phyloP scores from a whole-genome alignment of 202 grass and related monocot species.

The Cymbopogon flexuosus region DNA sequence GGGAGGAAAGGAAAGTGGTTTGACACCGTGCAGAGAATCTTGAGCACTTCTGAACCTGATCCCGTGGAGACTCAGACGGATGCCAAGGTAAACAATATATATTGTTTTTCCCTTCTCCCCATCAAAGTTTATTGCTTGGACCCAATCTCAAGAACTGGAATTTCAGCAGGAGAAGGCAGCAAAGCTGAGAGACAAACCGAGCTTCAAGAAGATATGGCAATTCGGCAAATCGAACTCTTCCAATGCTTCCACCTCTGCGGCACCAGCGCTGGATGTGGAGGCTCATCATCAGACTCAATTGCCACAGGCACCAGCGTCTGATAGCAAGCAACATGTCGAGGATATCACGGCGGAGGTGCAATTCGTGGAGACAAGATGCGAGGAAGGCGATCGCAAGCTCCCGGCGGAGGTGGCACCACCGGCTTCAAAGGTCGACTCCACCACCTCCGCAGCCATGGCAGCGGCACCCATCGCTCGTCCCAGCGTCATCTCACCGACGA shows the following conservation, averaged over 20 bases:
- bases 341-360: not conserved
- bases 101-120: not conserved
- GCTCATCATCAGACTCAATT: not conserved
- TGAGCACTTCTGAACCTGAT: conserved; percentile 38
- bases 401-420: conserved; percentile 3
- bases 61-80: conserved; percentile 34
- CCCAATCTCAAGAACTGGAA: not conserved
- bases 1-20: conserved; percentile 72
- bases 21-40: conserved; percentile 50
- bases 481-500: not conserved
- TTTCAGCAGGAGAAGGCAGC: not conserved
- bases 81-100: conserved; percentile 35
- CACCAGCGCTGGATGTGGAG: not conserved
- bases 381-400: not conserved
- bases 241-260: not conserved
- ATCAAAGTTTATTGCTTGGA: not conserved
- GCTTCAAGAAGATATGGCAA: conserved; percentile 64
- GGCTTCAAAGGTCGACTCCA: conserved; percentile 10
- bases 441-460: conserved; percentile 26
- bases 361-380: not conserved
- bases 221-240: conserved; percentile 40
- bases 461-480: not conserved
- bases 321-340: not conserved
- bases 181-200: not conserved
- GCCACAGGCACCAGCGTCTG: not conserved